Evolutionary conservation across 192 early-diverging fungal species (phyloP), one percentile per base, ranked within the genome.

Genomic region (Globomyces pollinis-pini): DNA sequence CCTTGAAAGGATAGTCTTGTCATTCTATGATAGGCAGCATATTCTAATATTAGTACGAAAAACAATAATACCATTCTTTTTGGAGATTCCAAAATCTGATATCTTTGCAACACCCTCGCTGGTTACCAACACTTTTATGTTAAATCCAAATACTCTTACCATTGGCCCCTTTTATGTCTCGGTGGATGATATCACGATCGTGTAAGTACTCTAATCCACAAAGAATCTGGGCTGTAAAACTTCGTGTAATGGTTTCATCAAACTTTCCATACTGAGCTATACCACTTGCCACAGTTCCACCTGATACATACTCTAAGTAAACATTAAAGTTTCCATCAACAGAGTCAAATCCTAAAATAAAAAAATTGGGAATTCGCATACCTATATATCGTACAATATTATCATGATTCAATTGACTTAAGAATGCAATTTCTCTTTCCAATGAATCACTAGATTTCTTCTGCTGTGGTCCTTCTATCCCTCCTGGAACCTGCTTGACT

Each of bases 41-140:
- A 74, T 35, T 79, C 71, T 66, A 55, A 34, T 2, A 18, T 61
- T 9, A 36, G 26, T 33, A 11, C 11, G 11, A 16, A 8, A 12
- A 16, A 20, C 28, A 16, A 51, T 50, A 38, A 52, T 59, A 42
- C 73, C 79, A 61, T 79, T 86, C 57, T 94, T 79, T 65, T 99
- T 99, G 9, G 94, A 97, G 45, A 98, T 98, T 6, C 96, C 96
- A 81, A 99, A 99, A 68, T 99, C 96, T 0, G 94, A 89, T 36
- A 99, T 99, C 75, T 99, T 99, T 41, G 89, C 91, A 28, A 86
- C 81, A 1, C 93, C 94, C 44, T 93, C 85, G 58, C 87, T 87
- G 70, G 94, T 92, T 12, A 99, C 87, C 50, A 79, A 52, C 18
- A 84, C 70, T 71, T 26, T n/a, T n/a, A n/a, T n/a, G n/a, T n/a